Evolutionary conservation across 805 yeast genomes (phyloP), one percentile per base, ranked within the genome.

Genomic region (Candida sakaeoensis): DNA sequence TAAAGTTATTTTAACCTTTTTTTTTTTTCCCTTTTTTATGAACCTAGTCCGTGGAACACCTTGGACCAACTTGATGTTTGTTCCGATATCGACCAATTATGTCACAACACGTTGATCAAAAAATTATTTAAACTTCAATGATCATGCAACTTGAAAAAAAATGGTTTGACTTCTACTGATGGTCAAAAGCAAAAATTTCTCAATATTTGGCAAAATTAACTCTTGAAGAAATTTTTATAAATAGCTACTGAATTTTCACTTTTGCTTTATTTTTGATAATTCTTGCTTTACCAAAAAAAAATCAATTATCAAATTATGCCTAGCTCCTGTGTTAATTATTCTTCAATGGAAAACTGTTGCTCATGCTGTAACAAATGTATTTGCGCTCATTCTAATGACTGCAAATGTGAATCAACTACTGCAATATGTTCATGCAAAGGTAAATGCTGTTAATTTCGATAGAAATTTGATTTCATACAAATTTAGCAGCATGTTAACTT

Each of bases 361-460:
- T 34, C 37, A 17, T 34, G 37, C 17, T 24, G 30, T 13, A 25
- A 34, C 3, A n/a, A 23, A 4, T 34, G 37, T 17, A 13, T 9
- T 13, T 34, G 37, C 17, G 30, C 30, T 34, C 13, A 16, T 8
- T 16, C 17, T 25, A 27, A 19, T 19, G 37, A 24, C 4, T 34
- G 37, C 19, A 34, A 34, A 25, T 34, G 37, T 25, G 30, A 34
- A 10, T 34, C 37, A 23, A 34, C 23, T 16, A 26, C 27, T 24
- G 37, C 24, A 34, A 30, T 16, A 25, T 34, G 37, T 17, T 34
- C 30, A 16, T 34, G 37, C n/a, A 34, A 34, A 34, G 30, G 30
- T 25, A 34, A 34, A 34, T 34, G 37, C 12, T 34, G 37, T 16
- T 34, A 34, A 24, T 14, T 10, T 26, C n/a, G n/a, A n/a, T n/a